Conservation (phyloP, 2,329 filamentous ascomycete species). For the Aspergillus brasiliensis region DNA sequence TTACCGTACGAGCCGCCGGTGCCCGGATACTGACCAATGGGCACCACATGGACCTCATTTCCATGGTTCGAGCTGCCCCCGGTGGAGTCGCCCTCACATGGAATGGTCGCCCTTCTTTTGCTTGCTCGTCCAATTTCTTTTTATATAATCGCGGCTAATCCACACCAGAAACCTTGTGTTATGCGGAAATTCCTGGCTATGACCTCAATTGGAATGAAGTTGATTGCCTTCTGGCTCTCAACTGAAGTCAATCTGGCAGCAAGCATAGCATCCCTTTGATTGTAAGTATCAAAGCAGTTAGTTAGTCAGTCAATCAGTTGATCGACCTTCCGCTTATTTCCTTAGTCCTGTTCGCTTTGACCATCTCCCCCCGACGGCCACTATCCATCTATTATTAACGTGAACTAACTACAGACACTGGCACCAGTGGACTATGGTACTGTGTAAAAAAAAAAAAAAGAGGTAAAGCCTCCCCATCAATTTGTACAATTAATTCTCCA, state of each 20-base stretch:
- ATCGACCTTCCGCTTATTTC: not conserved
- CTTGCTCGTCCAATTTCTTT: not conserved
- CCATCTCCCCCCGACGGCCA: not conserved
- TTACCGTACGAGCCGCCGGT: not conserved
- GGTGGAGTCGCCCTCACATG: conserved; percentile 2
- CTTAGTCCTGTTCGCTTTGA: not conserved
- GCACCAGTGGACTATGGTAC: not conserved
- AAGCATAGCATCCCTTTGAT: too few relatives aligned
- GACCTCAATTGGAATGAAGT: too few relatives aligned
- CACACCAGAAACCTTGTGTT: too few relatives aligned
- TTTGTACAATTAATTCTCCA: not conserved
- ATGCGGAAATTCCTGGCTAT: too few relatives aligned
- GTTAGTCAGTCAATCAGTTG: not conserved
- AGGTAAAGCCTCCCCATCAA: not conserved
- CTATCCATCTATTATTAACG: conserved; percentile 3
- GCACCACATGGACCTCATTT: conserved; percentile 4
- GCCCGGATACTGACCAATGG: conserved; percentile 14
- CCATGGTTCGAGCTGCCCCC: conserved; percentile 15
- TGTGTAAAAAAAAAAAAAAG: not conserved
- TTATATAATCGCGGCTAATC: not conserved
- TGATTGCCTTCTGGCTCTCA: not conserved
- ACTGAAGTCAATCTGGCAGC: not conserved
- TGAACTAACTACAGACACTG: not conserved
- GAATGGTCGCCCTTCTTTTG: not conserved
- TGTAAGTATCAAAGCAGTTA: too few relatives aligned